These are phyloP conservation scores for Trichosporon sp. DNA, from an alignment of 1,284 basidiomycete genomes.

Conservation along the genomic window DNA sequence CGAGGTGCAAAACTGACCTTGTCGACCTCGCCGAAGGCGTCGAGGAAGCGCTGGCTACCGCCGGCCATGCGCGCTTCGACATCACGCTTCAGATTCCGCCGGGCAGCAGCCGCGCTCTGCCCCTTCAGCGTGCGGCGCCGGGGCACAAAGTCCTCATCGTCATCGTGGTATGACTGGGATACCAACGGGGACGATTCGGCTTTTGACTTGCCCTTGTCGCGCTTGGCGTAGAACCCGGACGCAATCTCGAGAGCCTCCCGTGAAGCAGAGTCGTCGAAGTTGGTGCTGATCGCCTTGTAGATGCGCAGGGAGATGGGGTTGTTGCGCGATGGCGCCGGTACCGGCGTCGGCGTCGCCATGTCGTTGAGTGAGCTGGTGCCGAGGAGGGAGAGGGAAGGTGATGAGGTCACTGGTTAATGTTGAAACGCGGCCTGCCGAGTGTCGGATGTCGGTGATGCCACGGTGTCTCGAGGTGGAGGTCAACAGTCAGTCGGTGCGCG, in stretches of 20 bases:
- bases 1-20: conserved; percentile 62
- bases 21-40: conserved; percentile 82
- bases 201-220: conserved; percentile 22
- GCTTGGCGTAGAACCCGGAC: conserved; percentile 67
- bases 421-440: not conserved
- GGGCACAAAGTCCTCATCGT: conserved; percentile 33
- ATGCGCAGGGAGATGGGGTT: conserved; percentile 76
- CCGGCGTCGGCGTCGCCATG: conserved; percentile 31
- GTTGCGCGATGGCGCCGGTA: conserved; percentile 43
- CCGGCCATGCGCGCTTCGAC: conserved; percentile 77
- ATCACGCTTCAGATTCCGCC: conserved; percentile 77
- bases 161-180: not conserved
- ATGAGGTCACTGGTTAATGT: conserved; percentile 16
- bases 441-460: conserved; percentile 7
- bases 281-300: conserved; percentile 80
- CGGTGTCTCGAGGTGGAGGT: conserved; percentile 13
- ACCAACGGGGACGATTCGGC: not conserved
- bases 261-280: conserved; percentile 76
- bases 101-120: conserved; percentile 63
- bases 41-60: conserved; percentile 77
- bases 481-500: not conserved
- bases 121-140: conserved; percentile 47
- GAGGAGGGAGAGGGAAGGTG: not conserved
- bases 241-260: conserved; percentile 79
- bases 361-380: not conserved